Base-by-base conservation (phyloP, 495 filamentous ascomycete species). In the Neurospora sp. region DNA sequence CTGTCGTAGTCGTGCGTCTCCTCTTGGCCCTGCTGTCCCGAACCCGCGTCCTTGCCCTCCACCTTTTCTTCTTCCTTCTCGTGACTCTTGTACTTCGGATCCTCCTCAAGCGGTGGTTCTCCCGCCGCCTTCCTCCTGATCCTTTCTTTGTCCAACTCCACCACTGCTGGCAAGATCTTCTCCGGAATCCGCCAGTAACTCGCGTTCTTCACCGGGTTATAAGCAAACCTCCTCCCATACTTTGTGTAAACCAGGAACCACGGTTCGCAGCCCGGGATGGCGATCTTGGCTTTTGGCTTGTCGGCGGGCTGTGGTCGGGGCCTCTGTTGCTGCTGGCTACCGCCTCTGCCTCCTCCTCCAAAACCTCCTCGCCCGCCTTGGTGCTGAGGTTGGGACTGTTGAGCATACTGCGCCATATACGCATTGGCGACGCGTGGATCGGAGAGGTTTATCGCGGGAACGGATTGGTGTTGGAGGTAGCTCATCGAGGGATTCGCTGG, bases 161-260 rank as follows among this genome's bases (percentile, higher is more conserved):
- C 81, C 20, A 98, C 92, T 5, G 87, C 93, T 77, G 90, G 89
- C 86, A 93, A 88, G 10, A 99, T 87, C 77, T 96, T 90, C 69
- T 90, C 86, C 3, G 96, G 95, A 73, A 97, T 92, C 76, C 91
- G 92, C 96, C 96, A 99, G 82, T 94, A 92, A 79, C 94, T 98
- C 75, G 93, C 89, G 38, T 94, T 91, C 69, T 92, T 94, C 69
- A 88, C 87, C 1, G 88, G 83, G 76, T 98, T 97, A 82, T 96
- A 91, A 3, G 93, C 94, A 80, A 99, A 99, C 70, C 93, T 86
- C 70, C 96, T 87, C 23, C 92, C 92, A 76, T 93, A 86, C 77
- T 93, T 97, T 6, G 96, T 99, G 77, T 92, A 92, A 38, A 99
- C 94, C 4, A 99, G 85, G 9, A 97, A 80, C 96, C 96, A 99